Evolutionary conservation across 495 filamentous ascomycete genomes (phyloP).

Genomic region (Staphylotrichum longicolle): DNA sequence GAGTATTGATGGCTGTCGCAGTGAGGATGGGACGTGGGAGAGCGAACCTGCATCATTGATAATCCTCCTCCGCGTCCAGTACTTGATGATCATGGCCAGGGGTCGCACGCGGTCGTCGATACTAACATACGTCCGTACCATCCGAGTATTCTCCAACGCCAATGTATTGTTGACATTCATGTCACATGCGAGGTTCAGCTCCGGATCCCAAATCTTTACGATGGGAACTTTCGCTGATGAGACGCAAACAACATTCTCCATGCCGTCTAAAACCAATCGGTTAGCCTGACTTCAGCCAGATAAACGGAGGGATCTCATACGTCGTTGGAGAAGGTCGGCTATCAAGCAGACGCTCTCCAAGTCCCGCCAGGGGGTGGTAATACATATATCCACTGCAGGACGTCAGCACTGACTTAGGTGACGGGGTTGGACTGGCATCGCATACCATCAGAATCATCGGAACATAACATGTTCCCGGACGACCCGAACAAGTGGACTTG

Average conservation of each 20-base stretch:
- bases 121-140: conserved; percentile 97
- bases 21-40: neutral
- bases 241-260: conserved; percentile 93
- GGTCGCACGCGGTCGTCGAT: conserved; percentile 88
- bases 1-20: neutral
- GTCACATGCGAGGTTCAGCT: conserved; percentile 85
- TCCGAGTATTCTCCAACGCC: conserved; percentile 92
- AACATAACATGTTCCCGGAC: conserved; percentile 91
- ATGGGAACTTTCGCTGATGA: conserved; percentile 94
- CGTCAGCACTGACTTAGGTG: conserved; percentile 26
- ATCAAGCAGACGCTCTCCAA: conserved; percentile 85
- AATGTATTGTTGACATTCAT: conserved; percentile 98
- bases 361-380: conserved; percentile 80
- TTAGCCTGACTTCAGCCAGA: conserved; percentile 27
- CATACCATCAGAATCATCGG: conserved; percentile 91
- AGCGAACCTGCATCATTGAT: conserved; percentile 90
- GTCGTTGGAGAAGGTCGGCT: conserved; percentile 75
- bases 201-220: conserved; percentile 98
- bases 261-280: conserved; percentile 64
- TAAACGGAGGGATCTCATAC: conserved; percentile 52
- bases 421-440: conserved; percentile 36
- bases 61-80: conserved; percentile 91
- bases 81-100: conserved; percentile 91
- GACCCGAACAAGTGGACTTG: conserved; percentile 93
- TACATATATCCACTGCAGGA: conserved; percentile 86